phyloP scores from a whole-genome alignment of 2,329 filamentous ascomycete species.

The Rhinocladiella similis region DNA sequence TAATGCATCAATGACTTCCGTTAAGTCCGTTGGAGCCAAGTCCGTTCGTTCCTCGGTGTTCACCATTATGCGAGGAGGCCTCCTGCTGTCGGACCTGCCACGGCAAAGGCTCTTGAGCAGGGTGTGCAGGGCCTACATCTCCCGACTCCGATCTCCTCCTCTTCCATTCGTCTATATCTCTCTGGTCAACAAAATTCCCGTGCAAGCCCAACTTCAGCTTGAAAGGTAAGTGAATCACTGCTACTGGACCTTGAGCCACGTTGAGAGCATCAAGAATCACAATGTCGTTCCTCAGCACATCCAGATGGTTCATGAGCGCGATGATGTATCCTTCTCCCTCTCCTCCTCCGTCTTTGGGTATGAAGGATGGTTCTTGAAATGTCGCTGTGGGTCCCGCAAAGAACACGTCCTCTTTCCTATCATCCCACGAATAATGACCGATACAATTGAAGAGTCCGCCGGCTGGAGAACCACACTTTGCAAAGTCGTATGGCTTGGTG shows the following conservation, averaged over 20 bases:
- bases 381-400: conserved; percentile 33
- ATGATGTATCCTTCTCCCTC: conserved; percentile 38
- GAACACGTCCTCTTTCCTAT: conserved; percentile 28
- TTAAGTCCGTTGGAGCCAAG: conserved; percentile 1
- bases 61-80: not conserved
- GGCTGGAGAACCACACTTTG: conserved; percentile 30
- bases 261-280: conserved; percentile 36
- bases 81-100: conserved; percentile 17
- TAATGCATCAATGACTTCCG: not conserved
- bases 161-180: conserved; percentile 22
- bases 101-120: conserved; percentile 19
- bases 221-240: conserved; percentile 36
- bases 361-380: conserved; percentile 35
- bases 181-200: conserved; percentile 34
- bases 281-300: conserved; percentile 39
- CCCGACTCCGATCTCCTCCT: conserved; percentile 14
- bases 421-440: conserved; percentile 28
- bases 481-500: conserved; percentile 32
- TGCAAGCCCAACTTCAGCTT: conserved; percentile 37
- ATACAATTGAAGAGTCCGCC: conserved; percentile 28
- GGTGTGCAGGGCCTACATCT: conserved; percentile 18
- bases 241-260: conserved; percentile 33
- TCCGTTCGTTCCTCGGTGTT: conserved; percentile 3
- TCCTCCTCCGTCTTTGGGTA: conserved; percentile 29
- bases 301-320: conserved; percentile 39